Base-by-base conservation (phyloP, 305 asterid genomes). In the Ajuga reptans region DNA sequence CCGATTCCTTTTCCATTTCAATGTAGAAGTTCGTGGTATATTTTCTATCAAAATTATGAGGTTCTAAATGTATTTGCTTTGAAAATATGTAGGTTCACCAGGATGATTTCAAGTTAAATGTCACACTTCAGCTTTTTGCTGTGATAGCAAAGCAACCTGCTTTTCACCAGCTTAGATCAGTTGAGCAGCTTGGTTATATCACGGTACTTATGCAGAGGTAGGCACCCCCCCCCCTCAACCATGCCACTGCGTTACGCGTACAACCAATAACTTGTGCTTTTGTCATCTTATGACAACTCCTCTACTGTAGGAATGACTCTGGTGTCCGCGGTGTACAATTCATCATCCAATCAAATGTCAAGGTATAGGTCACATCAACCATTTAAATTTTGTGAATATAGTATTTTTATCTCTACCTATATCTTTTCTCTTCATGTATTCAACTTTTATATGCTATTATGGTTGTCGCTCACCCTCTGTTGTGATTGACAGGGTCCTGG, bases 161-260 rank as follows among this genome's bases (percentile, higher is more conserved):
- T 72, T 93, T 93, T 76, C 95, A 88, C 79, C 98, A 93, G 86
- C 98, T 93, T 78, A 87, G 98, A 90, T 87, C 97, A 67, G 92
- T 93, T 51, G 99, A 93, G 81, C 99, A 93, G 83, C 99, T 93
- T 77, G 99, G 99, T 73, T 93, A 93, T 79, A 81, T 93, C 54
- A 87, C 97, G 47, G 90, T 80, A 37, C 97, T 93, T 56, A 78
- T 80, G 94, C 89, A 84, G 82, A 86, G 97, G 99, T 92, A 69
- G 59, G n/a, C n/a, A n/a, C n/a, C n/a, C n/a, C n/a, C n/a, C n/a
- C n/a, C n/a, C n/a, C n/a, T n/a, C n/a, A n/a, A n/a, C n/a, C n/a
- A n/a, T n/a, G n/a, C n/a, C n/a, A n/a, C n/a, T n/a, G n/a, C n/a
- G n/a, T n/a, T n/a, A n/a, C n/a, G n/a, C n/a, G n/a, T n/a, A n/a